These are phyloP conservation scores for Abrus precatorius DNA, from an alignment of 306 rosid species.

Conservation along the genomic window DNA sequence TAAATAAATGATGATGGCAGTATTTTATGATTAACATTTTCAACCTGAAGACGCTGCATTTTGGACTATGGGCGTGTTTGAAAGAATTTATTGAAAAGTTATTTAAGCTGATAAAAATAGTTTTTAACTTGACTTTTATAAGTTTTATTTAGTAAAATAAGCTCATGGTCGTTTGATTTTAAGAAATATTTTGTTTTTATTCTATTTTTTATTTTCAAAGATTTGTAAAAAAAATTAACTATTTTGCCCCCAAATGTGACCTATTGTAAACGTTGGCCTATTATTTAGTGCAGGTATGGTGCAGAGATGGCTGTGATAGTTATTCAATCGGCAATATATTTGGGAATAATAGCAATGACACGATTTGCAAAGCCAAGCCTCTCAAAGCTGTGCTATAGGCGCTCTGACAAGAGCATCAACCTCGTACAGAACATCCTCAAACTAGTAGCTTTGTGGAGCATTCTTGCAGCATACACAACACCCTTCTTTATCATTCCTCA, in stretches of 20 bases:
- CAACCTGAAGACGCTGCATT: not conserved
- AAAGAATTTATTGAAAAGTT: no score
- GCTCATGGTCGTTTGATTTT: no score
- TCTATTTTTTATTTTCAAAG: no score
- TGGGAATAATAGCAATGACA: constrained; percentile 71
- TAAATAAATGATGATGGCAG: not conserved
- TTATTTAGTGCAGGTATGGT: constrained; percentile 63
- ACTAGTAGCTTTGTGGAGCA: constrained; percentile 68
- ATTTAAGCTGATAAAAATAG: no score
- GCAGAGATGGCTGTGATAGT: constrained; percentile 72
- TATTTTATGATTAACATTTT: not conserved
- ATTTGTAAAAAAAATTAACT: no score
- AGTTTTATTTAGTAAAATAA: no score
- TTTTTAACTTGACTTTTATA: no score
- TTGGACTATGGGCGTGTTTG: not conserved
- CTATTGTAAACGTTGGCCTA: constrained; percentile 1
- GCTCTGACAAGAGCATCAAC: constrained; percentile 65
- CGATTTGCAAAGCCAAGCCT: constrained; percentile 79
- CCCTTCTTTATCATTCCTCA: constrained; percentile 81
- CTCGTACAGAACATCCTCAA: constrained; percentile 66
- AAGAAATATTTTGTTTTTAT: no score
- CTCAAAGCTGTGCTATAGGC: constrained; percentile 76
- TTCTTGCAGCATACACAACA: constrained; percentile 70
- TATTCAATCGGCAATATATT: constrained; percentile 62
- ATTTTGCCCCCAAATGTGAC: not conserved